Percentiles rank a stretch among this genome's conserved stretches.
These are phyloP conservation scores for Brassica hybrid DNA, from an alignment of 441 rosid species.

Conservation along the genomic window DNA sequence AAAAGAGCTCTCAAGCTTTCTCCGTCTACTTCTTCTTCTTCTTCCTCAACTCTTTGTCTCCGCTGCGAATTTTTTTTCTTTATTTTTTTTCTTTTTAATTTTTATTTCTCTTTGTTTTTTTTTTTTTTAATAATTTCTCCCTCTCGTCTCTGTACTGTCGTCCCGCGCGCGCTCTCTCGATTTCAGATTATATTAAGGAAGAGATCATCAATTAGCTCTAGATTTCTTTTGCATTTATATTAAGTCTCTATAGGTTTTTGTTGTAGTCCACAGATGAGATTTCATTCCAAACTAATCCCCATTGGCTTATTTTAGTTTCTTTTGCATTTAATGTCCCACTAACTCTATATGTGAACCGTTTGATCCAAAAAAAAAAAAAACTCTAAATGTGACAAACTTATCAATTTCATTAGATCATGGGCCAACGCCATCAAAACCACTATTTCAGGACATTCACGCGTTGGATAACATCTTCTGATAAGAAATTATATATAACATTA, in stretches of 20 bases:
- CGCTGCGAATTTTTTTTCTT: constrained; percentile 9
- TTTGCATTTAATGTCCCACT: constrained; percentile 17
- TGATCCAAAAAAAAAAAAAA: too few species aligned
- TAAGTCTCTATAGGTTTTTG: neutral
- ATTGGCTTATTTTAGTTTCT: constrained; percentile 2
- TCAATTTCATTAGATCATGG: neutral
- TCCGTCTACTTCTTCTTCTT: constrained; percentile 13
- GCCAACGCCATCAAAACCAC: neutral
- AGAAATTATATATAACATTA: too few species aligned
- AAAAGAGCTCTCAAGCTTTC: constrained; percentile 23
- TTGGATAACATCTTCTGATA: too few species aligned
- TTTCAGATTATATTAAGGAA: constrained; percentile 31
- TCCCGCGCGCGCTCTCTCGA: constrained; percentile 51
- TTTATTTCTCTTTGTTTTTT: constrained; percentile 3
- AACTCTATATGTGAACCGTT: neutral
- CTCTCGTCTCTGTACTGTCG: constrained; percentile 19
- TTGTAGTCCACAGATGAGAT: constrained; percentile 6
- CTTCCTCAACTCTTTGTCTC: constrained; percentile 31
- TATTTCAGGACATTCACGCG: too few species aligned
- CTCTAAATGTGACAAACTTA: neutral
- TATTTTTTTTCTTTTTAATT: neutral
- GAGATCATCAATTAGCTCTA: constrained; percentile 17
- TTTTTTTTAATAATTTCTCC: neutral
- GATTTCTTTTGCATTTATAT: neutral
- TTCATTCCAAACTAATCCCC: constrained; percentile 12